phyloP scores from a whole-genome alignment of 306 rosid genomes.

The Cicer pinnatifidum region DNA sequence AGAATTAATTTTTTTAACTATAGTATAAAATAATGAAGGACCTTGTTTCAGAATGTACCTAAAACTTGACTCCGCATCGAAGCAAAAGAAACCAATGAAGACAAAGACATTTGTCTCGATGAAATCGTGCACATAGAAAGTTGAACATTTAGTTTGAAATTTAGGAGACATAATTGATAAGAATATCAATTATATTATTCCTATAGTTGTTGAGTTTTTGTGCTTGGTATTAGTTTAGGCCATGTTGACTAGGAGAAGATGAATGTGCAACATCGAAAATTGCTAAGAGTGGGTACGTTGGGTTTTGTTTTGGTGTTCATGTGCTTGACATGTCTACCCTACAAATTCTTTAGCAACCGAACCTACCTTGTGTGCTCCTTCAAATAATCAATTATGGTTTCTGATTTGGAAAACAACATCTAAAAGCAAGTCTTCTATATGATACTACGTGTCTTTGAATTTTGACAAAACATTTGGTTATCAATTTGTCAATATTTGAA shows the following conservation, averaged over 20 bases:
- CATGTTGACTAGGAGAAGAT: constrained; percentile 29
- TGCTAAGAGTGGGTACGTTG: constrained; percentile 34
- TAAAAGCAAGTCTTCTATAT: constrained; percentile 16
- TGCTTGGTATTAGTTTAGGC: constrained; percentile 36
- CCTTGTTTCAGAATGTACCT: constrained; percentile 5
- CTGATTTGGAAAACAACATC: constrained; percentile 40
- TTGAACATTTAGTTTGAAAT: constrained; percentile 42
- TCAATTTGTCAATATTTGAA: constrained; percentile 25
- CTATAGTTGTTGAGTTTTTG: constrained; percentile 33
- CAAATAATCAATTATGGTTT: constrained; percentile 35
- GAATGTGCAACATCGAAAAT: constrained; percentile 21
- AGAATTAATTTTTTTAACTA: constrained; percentile 4
- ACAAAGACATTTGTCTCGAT: constrained; percentile 39
- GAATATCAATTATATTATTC: constrained; percentile 5
- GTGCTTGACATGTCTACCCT: constrained; percentile 50
- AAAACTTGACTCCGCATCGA: constrained; percentile 30
- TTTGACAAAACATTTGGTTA: not conserved
- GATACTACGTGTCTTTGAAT: constrained; percentile 11
- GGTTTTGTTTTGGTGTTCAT: constrained; percentile 39
- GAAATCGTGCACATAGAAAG: constrained; percentile 27
- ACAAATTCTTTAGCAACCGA: constrained; percentile 51
- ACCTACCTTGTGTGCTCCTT: constrained; percentile 46
- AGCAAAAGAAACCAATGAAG: constrained; percentile 40
- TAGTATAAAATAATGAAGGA: constrained; percentile 6
- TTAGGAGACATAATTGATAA: constrained; percentile 45